Evolutionary conservation across 2,329 filamentous ascomycete species (phyloP).

Genomic region (Orbilia brochopaga): DNA sequence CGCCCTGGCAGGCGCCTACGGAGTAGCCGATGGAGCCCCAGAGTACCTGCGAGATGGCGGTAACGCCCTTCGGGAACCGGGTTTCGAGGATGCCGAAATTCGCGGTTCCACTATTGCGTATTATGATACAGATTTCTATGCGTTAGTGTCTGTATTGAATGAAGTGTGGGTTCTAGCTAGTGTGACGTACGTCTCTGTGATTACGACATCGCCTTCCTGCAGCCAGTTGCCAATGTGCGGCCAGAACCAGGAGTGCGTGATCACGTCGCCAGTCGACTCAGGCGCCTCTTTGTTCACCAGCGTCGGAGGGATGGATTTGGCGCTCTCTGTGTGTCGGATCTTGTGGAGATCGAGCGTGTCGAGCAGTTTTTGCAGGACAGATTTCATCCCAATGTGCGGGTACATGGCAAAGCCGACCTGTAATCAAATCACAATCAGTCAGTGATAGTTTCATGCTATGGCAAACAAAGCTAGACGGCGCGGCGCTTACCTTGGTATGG

Average conservation of each 20-base stretch:
- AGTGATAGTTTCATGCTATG: conserved; percentile 14
- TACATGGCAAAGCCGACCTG: conserved; percentile 76
- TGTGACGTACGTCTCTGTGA: conserved; percentile 71
- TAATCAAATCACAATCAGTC: conserved; percentile 13
- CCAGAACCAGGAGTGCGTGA: conserved; percentile 79
- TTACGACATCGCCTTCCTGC: conserved; percentile 73
- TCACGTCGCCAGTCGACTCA: conserved; percentile 58
- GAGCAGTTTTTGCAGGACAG: conserved; percentile 72
- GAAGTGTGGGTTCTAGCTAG: background rate
- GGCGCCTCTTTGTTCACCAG: conserved; percentile 63
- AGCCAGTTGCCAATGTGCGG: conserved; percentile 76
- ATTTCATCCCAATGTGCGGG: conserved; percentile 76
- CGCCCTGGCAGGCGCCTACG: conserved; percentile 69
- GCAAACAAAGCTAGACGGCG: background rate
- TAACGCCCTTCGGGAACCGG: conserved; percentile 77
- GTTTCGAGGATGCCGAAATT: conserved; percentile 91
- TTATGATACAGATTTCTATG: background rate
- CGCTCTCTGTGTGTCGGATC: conserved; percentile 42
- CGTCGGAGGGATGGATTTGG: conserved; percentile 53
- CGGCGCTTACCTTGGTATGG: conserved; percentile 64
- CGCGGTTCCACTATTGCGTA: conserved; percentile 67
- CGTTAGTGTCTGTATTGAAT: conserved; percentile 6
- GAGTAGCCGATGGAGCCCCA: conserved; percentile 73
- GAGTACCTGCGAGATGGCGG: conserved; percentile 78
- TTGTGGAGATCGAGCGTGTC: conserved; percentile 31